Evolutionary conservation across 2,329 filamentous ascomycete species (phyloP), one percentile per base, ranked within the genome.

Genomic region (Mycosphaerelloides madeirae): DNA sequence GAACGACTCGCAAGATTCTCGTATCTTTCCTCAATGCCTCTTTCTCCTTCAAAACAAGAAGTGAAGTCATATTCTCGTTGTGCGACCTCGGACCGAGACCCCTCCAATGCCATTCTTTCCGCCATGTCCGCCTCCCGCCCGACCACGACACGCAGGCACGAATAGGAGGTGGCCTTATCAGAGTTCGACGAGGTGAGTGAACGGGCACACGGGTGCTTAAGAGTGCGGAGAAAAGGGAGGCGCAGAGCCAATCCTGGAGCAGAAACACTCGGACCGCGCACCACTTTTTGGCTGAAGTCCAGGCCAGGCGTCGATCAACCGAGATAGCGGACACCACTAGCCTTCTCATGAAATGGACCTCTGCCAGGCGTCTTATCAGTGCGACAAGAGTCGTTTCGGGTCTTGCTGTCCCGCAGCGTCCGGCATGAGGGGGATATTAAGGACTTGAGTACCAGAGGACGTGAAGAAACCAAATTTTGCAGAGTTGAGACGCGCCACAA

Each of bases 191-290:
- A 36, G 33, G 20, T 14, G 20, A 7, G 2, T 9, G 16, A 18
- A 35, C 42, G 36, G 42, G 35, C 20, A 6, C 28, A 15, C 29
- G 42, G 42, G 42, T 34, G 19, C 16, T 34, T n/a, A 8, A 14
- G 28, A 39, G 12, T 29, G 42, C 29, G 35, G 36, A 39, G 42
- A 34, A 39, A 15, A 15, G 20, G 14, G 36, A 38, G 16, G 36
- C 29, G 36, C 13, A 31, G 28, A 14, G 22, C 9, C 22, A n/a
- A 25, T 14, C 29, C 16, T 38, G 35, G 29, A 39, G 35, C 13
- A 35, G 13, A 12, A 16, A 3, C 31, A 29, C 14, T 32, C 38
- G 38, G 38, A 41, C 38, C 38, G 38, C 14, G 38, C 28, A 31
- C 38, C 14, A 8, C 7, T 22, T 18, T 37, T 32, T 43, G 41